Conservation (phyloP, 371 early-diverging fungal species). For the Mucor racemosus region DNA sequence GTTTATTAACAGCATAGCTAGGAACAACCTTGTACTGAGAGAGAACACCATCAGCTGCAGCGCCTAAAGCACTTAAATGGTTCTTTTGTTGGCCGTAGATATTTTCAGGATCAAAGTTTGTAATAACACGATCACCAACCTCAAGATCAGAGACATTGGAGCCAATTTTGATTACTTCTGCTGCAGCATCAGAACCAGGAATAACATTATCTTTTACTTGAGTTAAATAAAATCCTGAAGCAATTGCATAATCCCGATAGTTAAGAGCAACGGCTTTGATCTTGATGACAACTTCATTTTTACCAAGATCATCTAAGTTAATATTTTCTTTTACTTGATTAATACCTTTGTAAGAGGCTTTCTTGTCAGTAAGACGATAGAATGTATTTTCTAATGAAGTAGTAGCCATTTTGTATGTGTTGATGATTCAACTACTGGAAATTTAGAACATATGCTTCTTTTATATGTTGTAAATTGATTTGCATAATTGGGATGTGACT, state of each 20-base stretch:
- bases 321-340: background rate
- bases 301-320: background rate
- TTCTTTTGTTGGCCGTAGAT: slow-evolving; percentile 13
- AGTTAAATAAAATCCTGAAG: slow-evolving; percentile 4
- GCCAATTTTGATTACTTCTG: slow-evolving; percentile 25
- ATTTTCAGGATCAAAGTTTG: slow-evolving; percentile 15
- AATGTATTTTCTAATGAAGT: background rate
- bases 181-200: slow-evolving; percentile 24
- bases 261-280: slow-evolving; percentile 33
- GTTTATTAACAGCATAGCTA: slow-evolving; percentile 19
- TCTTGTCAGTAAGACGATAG: background rate
- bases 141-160: slow-evolving; percentile 13
- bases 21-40: slow-evolving; percentile 14
- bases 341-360: background rate
- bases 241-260: slow-evolving; percentile 25
- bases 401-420: background rate
- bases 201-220: slow-evolving; percentile 7
- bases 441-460: too few relatives aligned
- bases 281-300: slow-evolving; percentile 21
- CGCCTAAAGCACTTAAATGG: background rate
- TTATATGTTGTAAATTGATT: too few relatives aligned
- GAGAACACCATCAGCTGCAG: slow-evolving; percentile 15
- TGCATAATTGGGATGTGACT: too few relatives aligned
- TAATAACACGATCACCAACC: slow-evolving; percentile 28
- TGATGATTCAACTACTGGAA: too few relatives aligned